Conservation (phyloP, 2,329 filamentous ascomycete genomes). For the Aspergillus pseudoterreus region DNA sequence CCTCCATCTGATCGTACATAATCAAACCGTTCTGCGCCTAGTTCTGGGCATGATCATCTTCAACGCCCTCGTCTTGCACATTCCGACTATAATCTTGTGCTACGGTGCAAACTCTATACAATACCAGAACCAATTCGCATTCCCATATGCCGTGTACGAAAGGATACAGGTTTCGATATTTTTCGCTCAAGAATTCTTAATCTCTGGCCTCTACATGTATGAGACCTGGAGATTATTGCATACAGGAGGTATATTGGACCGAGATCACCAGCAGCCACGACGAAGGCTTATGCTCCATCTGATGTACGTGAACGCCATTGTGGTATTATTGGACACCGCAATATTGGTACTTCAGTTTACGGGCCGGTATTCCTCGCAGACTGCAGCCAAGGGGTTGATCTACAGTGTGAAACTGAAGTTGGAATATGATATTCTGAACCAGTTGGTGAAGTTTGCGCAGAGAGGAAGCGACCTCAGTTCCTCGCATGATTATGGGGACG, state of each 20-base stretch:
- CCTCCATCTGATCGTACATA: constrained; percentile 39
- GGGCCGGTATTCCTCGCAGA: constrained; percentile 10
- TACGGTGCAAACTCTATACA: background rate
- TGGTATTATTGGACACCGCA: constrained; percentile 7
- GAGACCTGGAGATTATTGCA: background rate
- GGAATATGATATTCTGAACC: constrained; percentile 10
- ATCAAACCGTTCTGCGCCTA: constrained; percentile 25
- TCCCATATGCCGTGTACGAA: background rate
- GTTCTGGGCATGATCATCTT: constrained; percentile 41
- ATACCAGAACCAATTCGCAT: background rate
- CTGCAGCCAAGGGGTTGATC: constrained; percentile 8
- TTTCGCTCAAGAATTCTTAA: background rate
- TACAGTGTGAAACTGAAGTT: constrained; percentile 15
- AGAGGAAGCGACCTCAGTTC: background rate
- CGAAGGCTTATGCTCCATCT: constrained; percentile 6
- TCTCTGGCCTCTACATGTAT: background rate
- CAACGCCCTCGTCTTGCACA: constrained; percentile 35
- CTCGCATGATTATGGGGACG: background rate
- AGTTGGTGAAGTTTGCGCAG: constrained; percentile 5
- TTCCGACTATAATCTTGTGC: constrained; percentile 36
- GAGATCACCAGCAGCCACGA: background rate
- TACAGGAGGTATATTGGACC: background rate
- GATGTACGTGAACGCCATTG: constrained; percentile 7
- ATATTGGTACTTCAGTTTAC: constrained; percentile 8
- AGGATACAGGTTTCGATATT: background rate